Conservation (phyloP, 2,329 filamentous ascomycete genomes). For the Chaetothyriales sp. region DNA sequence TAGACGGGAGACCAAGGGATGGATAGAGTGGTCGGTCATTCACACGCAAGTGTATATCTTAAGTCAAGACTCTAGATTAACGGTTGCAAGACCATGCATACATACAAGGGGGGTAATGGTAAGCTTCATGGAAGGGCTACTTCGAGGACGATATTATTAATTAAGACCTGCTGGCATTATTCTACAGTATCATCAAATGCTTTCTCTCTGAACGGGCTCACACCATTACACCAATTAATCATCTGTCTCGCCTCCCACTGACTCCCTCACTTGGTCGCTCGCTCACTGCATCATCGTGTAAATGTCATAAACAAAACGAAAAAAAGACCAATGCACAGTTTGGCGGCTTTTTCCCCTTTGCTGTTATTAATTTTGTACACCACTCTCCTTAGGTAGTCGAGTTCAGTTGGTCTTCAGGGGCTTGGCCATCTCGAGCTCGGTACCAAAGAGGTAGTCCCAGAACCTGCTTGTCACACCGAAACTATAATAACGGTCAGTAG, state of each 20-base stretch:
- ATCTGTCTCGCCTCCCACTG: neutral
- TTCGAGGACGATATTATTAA: neutral
- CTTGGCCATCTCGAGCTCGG: conserved; percentile 48
- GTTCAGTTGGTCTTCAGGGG: conserved; percentile 17
- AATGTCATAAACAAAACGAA: neutral
- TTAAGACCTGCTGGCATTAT: neutral
- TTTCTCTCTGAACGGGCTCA: neutral
- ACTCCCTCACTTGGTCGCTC: neutral
- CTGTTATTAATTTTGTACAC: neutral
- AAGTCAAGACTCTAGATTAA: too few relatives aligned
- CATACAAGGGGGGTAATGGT: too few relatives aligned
- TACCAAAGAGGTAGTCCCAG: conserved; percentile 89
- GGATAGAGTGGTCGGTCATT: too few relatives aligned
- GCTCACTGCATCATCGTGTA: neutral
- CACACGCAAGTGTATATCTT: too few relatives aligned
- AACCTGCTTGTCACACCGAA: conserved; percentile 94
- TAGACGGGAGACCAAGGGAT: too few relatives aligned
- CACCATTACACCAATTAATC: neutral
- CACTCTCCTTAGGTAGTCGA: neutral
- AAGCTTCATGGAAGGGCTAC: too few relatives aligned
- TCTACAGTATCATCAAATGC: neutral
- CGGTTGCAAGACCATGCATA: too few relatives aligned
- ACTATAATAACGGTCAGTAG: conserved; percentile 3
- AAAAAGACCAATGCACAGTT: neutral
- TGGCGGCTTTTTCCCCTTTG: neutral